Evolutionary conservation across 2,329 filamentous ascomycete species (phyloP).

Genomic region (Calonectria pseudoturangicola): DNA sequence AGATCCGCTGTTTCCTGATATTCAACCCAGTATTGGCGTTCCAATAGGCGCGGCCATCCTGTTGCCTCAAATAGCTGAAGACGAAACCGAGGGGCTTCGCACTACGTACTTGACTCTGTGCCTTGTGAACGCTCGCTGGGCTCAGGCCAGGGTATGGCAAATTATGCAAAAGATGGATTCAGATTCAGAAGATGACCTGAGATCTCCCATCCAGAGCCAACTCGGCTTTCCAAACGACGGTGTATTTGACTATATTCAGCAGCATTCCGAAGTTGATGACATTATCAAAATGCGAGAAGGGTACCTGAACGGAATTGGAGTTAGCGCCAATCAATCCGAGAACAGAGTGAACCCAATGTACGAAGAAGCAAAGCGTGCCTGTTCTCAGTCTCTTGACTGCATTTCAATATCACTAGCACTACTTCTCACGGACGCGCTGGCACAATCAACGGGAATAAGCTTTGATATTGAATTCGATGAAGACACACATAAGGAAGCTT

Average conservation of each 20-base stretch:
- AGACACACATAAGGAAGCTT: too few relatives aligned
- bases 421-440: too few relatives aligned
- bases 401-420: background rate
- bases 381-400: background rate
- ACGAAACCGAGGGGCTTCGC: too few relatives aligned
- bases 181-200: background rate
- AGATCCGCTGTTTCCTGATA: background rate
- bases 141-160: background rate
- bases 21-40: background rate
- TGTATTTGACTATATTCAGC: background rate
- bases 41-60: background rate
- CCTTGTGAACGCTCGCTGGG: slow-evolving; percentile 2
- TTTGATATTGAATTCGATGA: too few relatives aligned
- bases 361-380: background rate
- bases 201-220: background rate
- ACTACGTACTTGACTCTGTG: background rate
- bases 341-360: background rate
- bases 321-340: background rate
- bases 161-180: background rate
- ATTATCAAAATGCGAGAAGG: background rate
- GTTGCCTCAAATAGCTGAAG: background rate
- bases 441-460: too few relatives aligned
- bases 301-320: background rate
- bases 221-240: background rate
- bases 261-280: background rate